Conservation (phyloP, 768 basidiomycete species). For the Boletus sp. region DNA sequence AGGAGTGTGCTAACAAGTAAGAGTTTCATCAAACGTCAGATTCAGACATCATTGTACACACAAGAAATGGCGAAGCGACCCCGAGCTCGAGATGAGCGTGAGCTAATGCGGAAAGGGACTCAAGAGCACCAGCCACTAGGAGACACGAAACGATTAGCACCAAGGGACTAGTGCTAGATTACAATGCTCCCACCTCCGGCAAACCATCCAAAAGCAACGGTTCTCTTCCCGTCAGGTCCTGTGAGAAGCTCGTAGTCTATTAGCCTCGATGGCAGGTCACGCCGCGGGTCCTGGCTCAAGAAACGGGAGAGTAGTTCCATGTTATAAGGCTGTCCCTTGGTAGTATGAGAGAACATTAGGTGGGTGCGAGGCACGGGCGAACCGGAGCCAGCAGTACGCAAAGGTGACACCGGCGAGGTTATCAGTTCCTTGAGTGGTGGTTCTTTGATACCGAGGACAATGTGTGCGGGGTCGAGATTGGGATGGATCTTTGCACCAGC, state of each 20-base stretch:
- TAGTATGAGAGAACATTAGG: conserved; percentile 91
- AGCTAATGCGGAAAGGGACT: conserved; percentile 76
- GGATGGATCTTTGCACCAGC: conserved; percentile 71
- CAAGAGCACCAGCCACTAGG: conserved; percentile 79
- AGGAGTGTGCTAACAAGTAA: conserved; percentile 54
- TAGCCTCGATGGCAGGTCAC: conserved; percentile 44
- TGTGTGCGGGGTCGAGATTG: conserved; percentile 61
- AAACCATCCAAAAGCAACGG: conserved; percentile 90
- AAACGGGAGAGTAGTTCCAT: conserved; percentile 73
- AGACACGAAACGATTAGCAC: neutral
- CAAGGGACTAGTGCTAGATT: neutral
- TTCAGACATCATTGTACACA: conserved; percentile 33
- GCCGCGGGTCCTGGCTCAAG: conserved; percentile 34
- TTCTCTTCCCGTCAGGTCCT: conserved; percentile 60
- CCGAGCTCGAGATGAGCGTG: conserved; percentile 78
- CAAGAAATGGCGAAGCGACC: conserved; percentile 79
- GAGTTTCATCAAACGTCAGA: neutral
- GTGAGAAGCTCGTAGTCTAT: conserved; percentile 88
- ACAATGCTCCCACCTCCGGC: conserved; percentile 65
- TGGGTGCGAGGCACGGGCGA: conserved; percentile 56
- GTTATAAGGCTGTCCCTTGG: conserved; percentile 86
- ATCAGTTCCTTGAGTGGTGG: conserved; percentile 64
- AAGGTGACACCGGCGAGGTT: conserved; percentile 40
- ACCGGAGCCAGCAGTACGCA: conserved; percentile 8
- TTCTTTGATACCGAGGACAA: conserved; percentile 89